These are phyloP conservation scores for Camelina hispida DNA, from an alignment of 345 rosid genomes.

Conservation along the genomic window DNA sequence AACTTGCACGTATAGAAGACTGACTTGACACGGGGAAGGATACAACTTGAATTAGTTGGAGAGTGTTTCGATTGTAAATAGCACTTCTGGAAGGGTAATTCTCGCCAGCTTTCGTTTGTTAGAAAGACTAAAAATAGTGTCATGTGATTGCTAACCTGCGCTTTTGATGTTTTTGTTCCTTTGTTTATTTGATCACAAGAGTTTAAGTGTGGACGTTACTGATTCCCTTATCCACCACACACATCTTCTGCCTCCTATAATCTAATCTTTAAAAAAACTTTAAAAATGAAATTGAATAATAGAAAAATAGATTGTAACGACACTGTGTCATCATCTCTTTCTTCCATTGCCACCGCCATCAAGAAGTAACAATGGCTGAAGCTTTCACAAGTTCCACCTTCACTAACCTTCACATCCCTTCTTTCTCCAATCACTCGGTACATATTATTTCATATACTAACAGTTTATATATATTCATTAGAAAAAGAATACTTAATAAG, in stretches of 20 bases:
- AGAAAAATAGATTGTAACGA: not conserved
- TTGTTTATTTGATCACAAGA: constrained; percentile 10
- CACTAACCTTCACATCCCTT: constrained; percentile 43
- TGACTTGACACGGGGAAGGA: not conserved
- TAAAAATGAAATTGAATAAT: not conserved
- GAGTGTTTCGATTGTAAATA: too few relatives aligned
- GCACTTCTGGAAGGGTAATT: not conserved
- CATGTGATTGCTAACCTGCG: constrained; percentile 16
- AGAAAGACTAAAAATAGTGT: not conserved
- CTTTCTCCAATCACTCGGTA: constrained; percentile 35
- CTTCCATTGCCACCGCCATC: constrained; percentile 6
- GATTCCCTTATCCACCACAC: constrained; percentile 67
- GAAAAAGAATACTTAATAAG: not conserved
- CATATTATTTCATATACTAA: not conserved
- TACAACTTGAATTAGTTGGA: not conserved
- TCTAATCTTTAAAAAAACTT: constrained; percentile 20
- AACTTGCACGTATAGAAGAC: not conserved
- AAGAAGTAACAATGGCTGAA: constrained; percentile 55
- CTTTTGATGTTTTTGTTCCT: not conserved
- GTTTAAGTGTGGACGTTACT: constrained; percentile 47
- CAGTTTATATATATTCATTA: not conserved
- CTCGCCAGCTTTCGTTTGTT: not conserved
- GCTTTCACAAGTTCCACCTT: constrained; percentile 57
- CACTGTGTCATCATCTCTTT: not conserved
- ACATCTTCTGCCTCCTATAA: constrained; percentile 24